Base-by-base conservation (phyloP, 2,329 filamentous ascomycete species). In the Alternaria gaisen region DNA sequence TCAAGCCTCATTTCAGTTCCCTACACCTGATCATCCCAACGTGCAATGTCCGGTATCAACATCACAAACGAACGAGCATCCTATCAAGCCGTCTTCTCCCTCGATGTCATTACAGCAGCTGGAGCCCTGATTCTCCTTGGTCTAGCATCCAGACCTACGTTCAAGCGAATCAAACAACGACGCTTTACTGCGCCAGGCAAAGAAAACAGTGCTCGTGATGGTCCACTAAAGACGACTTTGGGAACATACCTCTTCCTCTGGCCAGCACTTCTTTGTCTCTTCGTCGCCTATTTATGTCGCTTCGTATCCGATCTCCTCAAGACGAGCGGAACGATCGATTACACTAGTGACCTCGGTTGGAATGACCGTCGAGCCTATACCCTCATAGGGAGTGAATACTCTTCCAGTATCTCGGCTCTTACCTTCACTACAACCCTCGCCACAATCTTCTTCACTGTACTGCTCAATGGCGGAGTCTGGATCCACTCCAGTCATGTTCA, bases 181-280 rank as follows among this genome's bases (percentile, higher is more conserved):
- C 28, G 28, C 28, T 30, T 30, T 16, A 34, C 58, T 7, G 30
- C 52, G 1, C 38, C 58, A 1, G 26, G 30, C 32, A 60, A 41
- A 18, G 14, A 50, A 5, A 56, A 41, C 14, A 51, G 47, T 40
- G 46, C 46, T 10, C 34, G 53, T 24, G 38, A 60, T 50, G 53
- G 50, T 0, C 58, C 58, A 4, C 24, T 60, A 0, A 60, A 60
- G 18, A 60, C 58, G 2, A 47, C 52, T 3, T 24, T 60, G 5
- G 58, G 58, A 5, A 60, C 58, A 1, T 60, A 60, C 11, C 53
- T 60, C 53, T 60, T 60, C 34, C 58, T 60, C 30, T 52, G 46
- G 46, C 53, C 58, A 0, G 53, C 58, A 0, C 53, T 60, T 4
- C 47, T 60, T 24, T 60, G 46, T 8, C 46, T 60, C 46, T 56